These are phyloP conservation scores for Sungouiella thailandica DNA, from an alignment of 805 yeast genomes.

Conservation along the genomic window DNA sequence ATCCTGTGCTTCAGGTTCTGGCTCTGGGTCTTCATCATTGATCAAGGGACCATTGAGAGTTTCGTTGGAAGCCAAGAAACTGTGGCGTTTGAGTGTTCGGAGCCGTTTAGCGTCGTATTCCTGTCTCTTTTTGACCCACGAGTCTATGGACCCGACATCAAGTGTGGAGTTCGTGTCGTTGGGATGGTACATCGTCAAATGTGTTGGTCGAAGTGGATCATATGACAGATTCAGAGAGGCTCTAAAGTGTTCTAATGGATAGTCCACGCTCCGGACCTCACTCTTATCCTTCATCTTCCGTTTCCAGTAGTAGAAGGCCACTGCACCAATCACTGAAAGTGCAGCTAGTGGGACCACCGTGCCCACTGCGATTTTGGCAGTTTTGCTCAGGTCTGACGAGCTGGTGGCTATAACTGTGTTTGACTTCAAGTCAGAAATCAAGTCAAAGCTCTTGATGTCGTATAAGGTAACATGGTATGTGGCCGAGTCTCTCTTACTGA, in stretches of 20 bases:
- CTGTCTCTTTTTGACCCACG: conserved; percentile 49
- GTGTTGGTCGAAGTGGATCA: conserved; percentile 7
- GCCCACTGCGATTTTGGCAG: conserved; percentile 31
- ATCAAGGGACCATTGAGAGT: conserved; percentile 10
- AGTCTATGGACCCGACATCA: conserved; percentile 46
- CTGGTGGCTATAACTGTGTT: conserved; percentile 14
- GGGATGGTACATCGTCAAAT: conserved; percentile 9
- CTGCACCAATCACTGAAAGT: conserved; percentile 7
- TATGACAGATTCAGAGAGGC: conserved; percentile 12
- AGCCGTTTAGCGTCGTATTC: conserved; percentile 33
- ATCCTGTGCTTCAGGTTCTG: too few species aligned
- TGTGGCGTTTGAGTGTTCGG: conserved; percentile 14
- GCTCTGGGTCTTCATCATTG: background rate
- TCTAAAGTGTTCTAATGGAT: conserved; percentile 15
- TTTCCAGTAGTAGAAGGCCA: conserved; percentile 7
- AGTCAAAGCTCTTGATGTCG: conserved; percentile 29
- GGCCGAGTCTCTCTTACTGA: conserved; percentile 16
- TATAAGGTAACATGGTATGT: conserved; percentile 37
- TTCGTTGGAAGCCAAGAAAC: conserved; percentile 29
- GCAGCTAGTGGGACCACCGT: conserved; percentile 33
- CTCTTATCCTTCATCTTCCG: conserved; percentile 2
- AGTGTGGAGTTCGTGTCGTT: conserved; percentile 34
- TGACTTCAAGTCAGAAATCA: conserved; percentile 25
- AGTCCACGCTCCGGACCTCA: conserved; percentile 4
- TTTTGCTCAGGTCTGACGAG: conserved; percentile 1